Evolutionary conservation across 2,329 filamentous ascomycete species (phyloP).

Genomic region (Talaromyces sp.): DNA sequence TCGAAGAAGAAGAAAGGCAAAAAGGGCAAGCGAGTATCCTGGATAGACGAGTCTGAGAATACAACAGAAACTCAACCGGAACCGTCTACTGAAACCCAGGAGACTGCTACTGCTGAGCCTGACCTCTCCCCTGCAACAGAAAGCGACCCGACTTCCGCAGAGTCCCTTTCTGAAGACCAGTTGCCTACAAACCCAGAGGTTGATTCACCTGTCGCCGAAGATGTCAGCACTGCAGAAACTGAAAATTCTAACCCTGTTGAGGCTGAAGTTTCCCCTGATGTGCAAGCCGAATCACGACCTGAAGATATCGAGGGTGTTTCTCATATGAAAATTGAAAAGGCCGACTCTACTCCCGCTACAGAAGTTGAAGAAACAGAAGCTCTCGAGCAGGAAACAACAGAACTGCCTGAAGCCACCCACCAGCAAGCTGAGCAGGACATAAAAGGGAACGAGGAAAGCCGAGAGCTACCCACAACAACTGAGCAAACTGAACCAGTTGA

Average conservation of each 20-base stretch:
- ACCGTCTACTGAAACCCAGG: neutral
- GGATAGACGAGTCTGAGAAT: constrained; percentile 16
- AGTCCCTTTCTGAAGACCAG: neutral
- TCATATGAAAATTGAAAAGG: neutral
- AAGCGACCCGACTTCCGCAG: neutral
- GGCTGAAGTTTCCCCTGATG: neutral
- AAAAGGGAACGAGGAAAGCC: neutral
- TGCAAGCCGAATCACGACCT: neutral
- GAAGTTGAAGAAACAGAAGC: neutral
- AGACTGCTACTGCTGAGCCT: neutral
- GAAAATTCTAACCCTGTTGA: neutral
- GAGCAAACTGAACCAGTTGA: neutral
- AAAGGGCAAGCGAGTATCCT: constrained; percentile 29
- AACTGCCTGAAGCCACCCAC: neutral
- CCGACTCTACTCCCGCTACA: neutral
- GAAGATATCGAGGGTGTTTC: neutral
- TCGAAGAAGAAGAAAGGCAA: constrained; percentile 41
- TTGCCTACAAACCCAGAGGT: neutral
- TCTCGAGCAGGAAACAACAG: neutral
- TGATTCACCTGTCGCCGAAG: neutral
- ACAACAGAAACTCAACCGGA: neutral
- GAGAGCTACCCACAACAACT: neutral
- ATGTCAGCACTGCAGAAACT: neutral
- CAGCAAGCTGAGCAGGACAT: neutral
- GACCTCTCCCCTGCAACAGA: neutral